phyloP scores from a whole-genome alignment of 1,139 yeast species.

The Hansenula sp. region DNA sequence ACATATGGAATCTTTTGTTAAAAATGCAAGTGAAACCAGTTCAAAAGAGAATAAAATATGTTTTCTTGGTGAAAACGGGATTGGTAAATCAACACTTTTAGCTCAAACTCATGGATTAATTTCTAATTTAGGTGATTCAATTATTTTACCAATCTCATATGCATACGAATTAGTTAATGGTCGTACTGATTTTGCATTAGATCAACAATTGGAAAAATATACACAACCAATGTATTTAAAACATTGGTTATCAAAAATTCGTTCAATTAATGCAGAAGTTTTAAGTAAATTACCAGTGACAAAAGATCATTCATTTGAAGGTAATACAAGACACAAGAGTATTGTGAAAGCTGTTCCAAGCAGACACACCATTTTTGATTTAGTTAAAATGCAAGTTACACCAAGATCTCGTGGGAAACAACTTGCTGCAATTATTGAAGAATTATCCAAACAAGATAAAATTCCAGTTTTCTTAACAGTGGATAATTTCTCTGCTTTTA shows the following conservation, averaged over 20 bases:
- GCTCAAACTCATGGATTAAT: slow-evolving; percentile 66
- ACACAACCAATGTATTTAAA: slow-evolving; percentile 81
- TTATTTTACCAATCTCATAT: slow-evolving; percentile 64
- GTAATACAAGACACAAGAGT: slow-evolving; percentile 33
- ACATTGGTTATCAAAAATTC: slow-evolving; percentile 52
- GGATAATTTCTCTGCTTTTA: slow-evolving; percentile 70
- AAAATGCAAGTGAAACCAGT: slow-evolving; percentile 18
- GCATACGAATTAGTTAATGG: slow-evolving; percentile 67
- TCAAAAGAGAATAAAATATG: slow-evolving; percentile 48
- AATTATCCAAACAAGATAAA: slow-evolving; percentile 36
- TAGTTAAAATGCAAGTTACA: slow-evolving; percentile 32
- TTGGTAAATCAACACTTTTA: slow-evolving; percentile 74
- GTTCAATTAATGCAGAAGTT: slow-evolving; percentile 49
- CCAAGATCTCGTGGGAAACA: slow-evolving; percentile 33
- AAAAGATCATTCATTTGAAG: slow-evolving; percentile 33
- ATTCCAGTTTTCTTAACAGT: slow-evolving; percentile 66
- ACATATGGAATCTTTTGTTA: slow-evolving; percentile 25
- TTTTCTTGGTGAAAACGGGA: slow-evolving; percentile 68
- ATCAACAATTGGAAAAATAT: slow-evolving; percentile 44
- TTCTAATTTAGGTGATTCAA: slow-evolving; percentile 44
- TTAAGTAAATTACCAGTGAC: slow-evolving; percentile 48
- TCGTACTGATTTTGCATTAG: slow-evolving; percentile 59
- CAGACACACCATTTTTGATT: slow-evolving; percentile 37
- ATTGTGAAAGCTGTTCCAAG: slow-evolving; percentile 33
- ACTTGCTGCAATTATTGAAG: slow-evolving; percentile 52